Conservation (phyloP, 2,329 filamentous ascomycete genomes). For the Akanthomyces muscarius region DNA sequence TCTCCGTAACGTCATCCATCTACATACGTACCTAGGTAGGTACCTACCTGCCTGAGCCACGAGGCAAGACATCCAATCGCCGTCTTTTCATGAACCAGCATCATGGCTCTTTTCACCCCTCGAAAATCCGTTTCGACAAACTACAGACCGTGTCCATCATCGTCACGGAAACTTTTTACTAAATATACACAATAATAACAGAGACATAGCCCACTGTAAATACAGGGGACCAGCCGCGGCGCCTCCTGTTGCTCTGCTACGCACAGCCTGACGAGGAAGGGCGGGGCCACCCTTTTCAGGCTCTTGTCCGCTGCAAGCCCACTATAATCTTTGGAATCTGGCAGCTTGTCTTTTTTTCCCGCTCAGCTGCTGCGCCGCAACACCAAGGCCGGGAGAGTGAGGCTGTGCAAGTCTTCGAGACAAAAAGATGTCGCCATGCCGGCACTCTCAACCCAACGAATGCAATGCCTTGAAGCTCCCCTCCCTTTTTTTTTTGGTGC, state of each 20-base stretch:
- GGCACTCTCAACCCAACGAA: background rate
- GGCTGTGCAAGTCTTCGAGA: conserved; percentile 2
- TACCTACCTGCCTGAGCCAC: background rate
- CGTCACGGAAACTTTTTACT: too few relatives aligned
- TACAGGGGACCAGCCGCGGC: background rate
- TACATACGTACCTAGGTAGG: too few relatives aligned
- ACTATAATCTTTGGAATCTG: too few relatives aligned
- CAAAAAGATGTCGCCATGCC: background rate
- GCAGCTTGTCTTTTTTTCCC: background rate
- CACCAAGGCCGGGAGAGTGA: background rate
- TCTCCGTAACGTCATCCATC: background rate
- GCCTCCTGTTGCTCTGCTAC: background rate
- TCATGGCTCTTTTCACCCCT: too few relatives aligned
- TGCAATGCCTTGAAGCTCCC: background rate
- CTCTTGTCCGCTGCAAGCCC: background rate
- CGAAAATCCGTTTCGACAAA: too few relatives aligned
- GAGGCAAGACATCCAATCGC: background rate
- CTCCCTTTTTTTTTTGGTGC: too few relatives aligned
- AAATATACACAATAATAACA: background rate
- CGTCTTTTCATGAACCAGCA: background rate
- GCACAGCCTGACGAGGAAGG: background rate
- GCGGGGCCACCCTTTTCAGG: background rate
- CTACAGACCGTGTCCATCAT: too few relatives aligned
- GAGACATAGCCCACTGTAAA: background rate
- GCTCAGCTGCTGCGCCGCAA: conserved; percentile 5